These are phyloP conservation scores for Penicillium samsonianum DNA, from an alignment of 495 filamentous ascomycete genomes.

Conservation along the genomic window DNA sequence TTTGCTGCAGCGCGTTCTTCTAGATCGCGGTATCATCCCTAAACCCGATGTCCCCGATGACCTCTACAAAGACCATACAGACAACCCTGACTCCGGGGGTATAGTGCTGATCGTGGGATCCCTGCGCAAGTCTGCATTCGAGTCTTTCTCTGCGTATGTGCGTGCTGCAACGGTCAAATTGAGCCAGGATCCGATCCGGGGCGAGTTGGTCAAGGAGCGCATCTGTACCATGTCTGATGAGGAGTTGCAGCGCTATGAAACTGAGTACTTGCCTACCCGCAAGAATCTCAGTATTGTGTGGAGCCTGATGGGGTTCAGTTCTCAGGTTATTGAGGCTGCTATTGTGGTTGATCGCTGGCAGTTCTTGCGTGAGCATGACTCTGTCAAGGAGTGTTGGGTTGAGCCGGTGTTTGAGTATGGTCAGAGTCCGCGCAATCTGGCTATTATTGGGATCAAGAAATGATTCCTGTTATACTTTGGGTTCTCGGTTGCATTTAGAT, in stretches of 20 bases:
- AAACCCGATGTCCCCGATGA: constrained; percentile 48
- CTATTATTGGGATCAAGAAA: constrained; percentile 84
- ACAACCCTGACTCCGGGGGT: constrained; percentile 35
- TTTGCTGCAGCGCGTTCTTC: constrained; percentile 83
- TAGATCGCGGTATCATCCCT: constrained; percentile 73
- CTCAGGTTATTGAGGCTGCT: constrained; percentile 80
- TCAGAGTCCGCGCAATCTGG: constrained; percentile 85
- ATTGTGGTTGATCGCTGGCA: constrained; percentile 93
- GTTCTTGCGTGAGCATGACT: constrained; percentile 75
- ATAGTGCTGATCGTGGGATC: constrained; percentile 85
- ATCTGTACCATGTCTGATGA: constrained; percentile 68
- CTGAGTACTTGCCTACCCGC: constrained; percentile 61
- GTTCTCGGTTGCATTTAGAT: constrained; percentile 7
- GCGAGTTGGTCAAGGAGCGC: constrained; percentile 57
- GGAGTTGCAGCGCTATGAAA: constrained; percentile 70
- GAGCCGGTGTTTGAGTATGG: constrained; percentile 89
- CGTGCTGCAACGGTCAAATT: constrained; percentile 78
- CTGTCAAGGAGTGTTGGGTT: constrained; percentile 76
- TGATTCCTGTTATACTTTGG: constrained; percentile 24
- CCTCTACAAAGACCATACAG: constrained; percentile 33
- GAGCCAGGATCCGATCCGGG: constrained; percentile 55
- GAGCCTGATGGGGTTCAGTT: constrained; percentile 94
- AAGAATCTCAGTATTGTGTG: constrained; percentile 84
- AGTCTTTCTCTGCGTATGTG: constrained; percentile 73
- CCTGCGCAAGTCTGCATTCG: constrained; percentile 77